phyloP scores from a whole-genome alignment of 305 asterid species.

The Nicotiana rustica region DNA sequence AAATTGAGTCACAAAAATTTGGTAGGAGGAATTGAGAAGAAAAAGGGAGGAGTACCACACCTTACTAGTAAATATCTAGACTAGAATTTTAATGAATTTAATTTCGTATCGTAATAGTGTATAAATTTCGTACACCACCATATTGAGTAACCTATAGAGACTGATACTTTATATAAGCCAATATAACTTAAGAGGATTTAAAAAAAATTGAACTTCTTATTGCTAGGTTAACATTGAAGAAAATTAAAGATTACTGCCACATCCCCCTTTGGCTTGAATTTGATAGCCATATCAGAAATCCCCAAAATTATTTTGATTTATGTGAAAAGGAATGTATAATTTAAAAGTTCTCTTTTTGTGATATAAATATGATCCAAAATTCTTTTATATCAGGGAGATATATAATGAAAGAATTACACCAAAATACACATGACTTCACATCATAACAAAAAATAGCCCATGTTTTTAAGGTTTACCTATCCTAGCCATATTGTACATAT shows the following conservation, averaged over 20 bases:
- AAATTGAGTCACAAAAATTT: too few species aligned
- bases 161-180: neutral
- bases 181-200: neutral
- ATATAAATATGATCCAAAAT: too few species aligned
- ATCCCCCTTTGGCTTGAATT: neutral
- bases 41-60: too few species aligned
- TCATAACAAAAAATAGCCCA: too few species aligned
- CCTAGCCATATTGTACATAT: too few species aligned
- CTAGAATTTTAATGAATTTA: neutral
- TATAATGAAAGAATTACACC: too few species aligned
- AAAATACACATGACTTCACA: too few species aligned
- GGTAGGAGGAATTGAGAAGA: too few species aligned
- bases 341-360: neutral
- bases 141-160: neutral
- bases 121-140: neutral
- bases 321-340: neutral
- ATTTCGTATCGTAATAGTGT: neutral
- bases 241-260: neutral
- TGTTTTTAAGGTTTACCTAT: too few species aligned
- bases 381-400: too few species aligned
- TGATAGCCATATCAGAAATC: neutral
- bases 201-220: neutral
- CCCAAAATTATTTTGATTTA: neutral
- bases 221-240: neutral
- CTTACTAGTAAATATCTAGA: neutral